A percentile compares a stretch with the other conserved stretches of the same genome.
Evolutionary conservation across 2,329 filamentous ascomycete species (phyloP).

Genomic region (Aspergillus sp.): DNA sequence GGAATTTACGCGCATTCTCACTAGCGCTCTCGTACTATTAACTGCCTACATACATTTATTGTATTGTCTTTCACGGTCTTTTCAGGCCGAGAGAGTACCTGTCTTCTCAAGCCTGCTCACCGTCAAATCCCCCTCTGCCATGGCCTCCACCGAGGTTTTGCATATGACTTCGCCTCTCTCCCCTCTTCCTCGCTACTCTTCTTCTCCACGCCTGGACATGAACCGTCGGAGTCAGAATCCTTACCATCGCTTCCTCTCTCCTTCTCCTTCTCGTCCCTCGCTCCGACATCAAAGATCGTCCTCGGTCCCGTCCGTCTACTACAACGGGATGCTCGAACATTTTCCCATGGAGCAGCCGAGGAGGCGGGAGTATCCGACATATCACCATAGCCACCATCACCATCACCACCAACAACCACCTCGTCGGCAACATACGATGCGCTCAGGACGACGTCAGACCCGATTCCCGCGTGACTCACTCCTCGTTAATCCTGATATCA

Average conservation of each 20-base stretch:
- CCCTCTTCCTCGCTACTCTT: conserved; percentile 13
- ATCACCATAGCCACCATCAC: conserved; percentile 3
- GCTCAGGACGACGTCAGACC: conserved; percentile 8
- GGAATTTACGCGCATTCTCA: conserved; percentile 15
- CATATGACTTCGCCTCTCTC: conserved; percentile 21
- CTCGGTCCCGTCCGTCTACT: conserved; percentile 26
- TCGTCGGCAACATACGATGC: conserved; percentile 11
- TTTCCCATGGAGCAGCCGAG: conserved; percentile 24
- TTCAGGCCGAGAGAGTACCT: neutral
- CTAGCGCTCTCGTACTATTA: conserved; percentile 18
- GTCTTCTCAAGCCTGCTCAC: conserved; percentile 3
- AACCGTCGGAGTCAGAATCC: conserved; percentile 22
- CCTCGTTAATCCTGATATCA: conserved; percentile 66
- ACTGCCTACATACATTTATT: conserved; percentile 17
- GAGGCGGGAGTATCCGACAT: conserved; percentile 12
- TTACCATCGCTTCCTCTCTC: conserved; percentile 28
- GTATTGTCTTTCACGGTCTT: conserved; percentile 1
- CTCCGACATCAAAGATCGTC: conserved; percentile 18
- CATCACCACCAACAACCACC: conserved; percentile 12
- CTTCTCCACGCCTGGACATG: conserved; percentile 13
- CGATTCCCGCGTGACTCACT: conserved; percentile 23
- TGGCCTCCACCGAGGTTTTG: conserved; percentile 21
- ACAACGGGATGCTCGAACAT: conserved; percentile 26
- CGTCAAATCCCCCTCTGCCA: conserved; percentile 2
- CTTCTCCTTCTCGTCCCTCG: conserved; percentile 21